Evolutionary conservation across 805 yeast genomes (phyloP).

Genomic region (Candida qinlingensis): DNA sequence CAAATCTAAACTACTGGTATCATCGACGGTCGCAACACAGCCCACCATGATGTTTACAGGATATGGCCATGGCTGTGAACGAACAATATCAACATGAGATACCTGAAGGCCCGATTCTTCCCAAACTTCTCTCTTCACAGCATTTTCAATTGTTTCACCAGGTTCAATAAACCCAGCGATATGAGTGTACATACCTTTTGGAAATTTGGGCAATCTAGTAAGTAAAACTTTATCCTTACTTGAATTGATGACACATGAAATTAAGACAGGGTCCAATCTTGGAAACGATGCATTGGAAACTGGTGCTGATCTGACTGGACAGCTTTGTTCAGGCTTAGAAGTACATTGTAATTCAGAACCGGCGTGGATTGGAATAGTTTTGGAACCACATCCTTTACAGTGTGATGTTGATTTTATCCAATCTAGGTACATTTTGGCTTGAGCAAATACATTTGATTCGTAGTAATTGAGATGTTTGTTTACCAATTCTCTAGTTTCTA

Average conservation of each 20-base stretch:
- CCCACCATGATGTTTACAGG: constrained; percentile 94
- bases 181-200: constrained; percentile 61
- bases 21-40: constrained; percentile 69
- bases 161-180: constrained; percentile 97
- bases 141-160: constrained; percentile 85
- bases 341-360: constrained; percentile 60
- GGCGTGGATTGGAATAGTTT: constrained; percentile 55
- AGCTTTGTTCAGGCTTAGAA: constrained; percentile 9
- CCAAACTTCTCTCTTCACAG: constrained; percentile 85
- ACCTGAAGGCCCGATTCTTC: constrained; percentile 82
- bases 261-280: constrained; percentile 85
- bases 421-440: constrained; percentile 78
- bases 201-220: constrained; percentile 59
- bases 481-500: constrained; percentile 19
- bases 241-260: constrained; percentile 67
- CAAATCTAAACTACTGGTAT: constrained; percentile 54
- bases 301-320: constrained; percentile 22
- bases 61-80: constrained; percentile 97
- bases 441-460: constrained; percentile 69
- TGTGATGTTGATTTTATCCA: constrained; percentile 71
- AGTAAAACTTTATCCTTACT: constrained; percentile 60
- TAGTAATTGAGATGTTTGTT: constrained; percentile 22
- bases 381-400: constrained; percentile 85
- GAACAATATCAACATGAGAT: constrained; percentile 50
- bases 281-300: constrained; percentile 88